phyloP scores from a whole-genome alignment of 192 early-diverging fungal genomes.

The Gigaspora rosea region DNA sequence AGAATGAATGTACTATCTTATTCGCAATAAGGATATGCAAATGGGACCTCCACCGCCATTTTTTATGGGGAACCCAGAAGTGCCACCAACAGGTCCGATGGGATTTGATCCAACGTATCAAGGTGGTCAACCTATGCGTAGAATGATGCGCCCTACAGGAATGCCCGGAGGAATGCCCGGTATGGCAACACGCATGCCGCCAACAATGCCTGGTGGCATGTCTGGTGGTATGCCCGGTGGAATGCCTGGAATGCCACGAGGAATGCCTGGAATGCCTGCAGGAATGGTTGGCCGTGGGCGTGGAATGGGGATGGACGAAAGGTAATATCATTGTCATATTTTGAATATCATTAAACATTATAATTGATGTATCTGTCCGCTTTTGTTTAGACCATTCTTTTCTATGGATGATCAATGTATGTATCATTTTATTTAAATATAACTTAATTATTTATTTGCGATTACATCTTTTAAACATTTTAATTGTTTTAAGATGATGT shows the following conservation, averaged over 20 bases:
- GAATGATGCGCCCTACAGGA: constrained; percentile 34
- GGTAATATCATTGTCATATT: background rate
- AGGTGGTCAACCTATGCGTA: constrained; percentile 23
- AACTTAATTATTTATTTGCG: background rate
- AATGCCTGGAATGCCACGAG: constrained; percentile 37
- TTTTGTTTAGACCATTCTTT: constrained; percentile 19
- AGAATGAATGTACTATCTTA: background rate
- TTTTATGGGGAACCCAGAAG: constrained; percentile 49
- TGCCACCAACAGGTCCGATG: constrained; percentile 40
- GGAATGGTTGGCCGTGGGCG: constrained; percentile 38
- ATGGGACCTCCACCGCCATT: constrained; percentile 31
- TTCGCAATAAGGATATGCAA: constrained; percentile 35
- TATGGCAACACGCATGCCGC: constrained; percentile 37
- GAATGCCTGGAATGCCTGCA: constrained; percentile 46
- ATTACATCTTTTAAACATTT: too few relatives aligned
- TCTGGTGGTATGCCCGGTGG: constrained; percentile 40
- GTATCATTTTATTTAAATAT: background rate
- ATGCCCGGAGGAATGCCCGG: constrained; percentile 43
- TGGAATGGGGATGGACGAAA: constrained; percentile 38
- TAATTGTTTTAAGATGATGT: too few relatives aligned
- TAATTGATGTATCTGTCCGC: background rate
- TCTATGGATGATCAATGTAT: constrained; percentile 23
- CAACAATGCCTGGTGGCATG: constrained; percentile 34
- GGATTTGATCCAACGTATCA: constrained; percentile 28
- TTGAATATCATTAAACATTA: background rate